Conservation (phyloP, 192 early-diverging fungal species). For the Linnemannia elongata region DNA sequence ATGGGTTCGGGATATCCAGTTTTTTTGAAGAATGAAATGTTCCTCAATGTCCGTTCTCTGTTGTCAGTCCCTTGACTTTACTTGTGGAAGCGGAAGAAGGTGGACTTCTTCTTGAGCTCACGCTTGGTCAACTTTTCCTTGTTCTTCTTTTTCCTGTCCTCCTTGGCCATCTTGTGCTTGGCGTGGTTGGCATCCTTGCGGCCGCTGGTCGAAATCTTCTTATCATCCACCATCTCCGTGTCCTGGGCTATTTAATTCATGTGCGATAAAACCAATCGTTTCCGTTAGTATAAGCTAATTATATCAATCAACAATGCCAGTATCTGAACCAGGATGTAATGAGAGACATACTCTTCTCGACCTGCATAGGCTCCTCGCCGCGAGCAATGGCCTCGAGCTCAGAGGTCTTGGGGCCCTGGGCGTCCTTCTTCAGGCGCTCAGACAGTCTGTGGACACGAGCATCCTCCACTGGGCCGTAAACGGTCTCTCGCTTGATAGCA, state of each 20-base stretch:
- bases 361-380: slow-evolving; percentile 54
- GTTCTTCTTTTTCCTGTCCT: slow-evolving; percentile 58
- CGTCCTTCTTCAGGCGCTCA: slow-evolving; percentile 56
- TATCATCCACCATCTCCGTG: slow-evolving; percentile 46
- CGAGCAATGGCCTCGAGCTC: slow-evolving; percentile 53
- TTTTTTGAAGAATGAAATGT: not conserved
- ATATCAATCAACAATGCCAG: too few relatives aligned
- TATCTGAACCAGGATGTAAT: not conserved
- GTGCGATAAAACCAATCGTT: not conserved
- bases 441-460: slow-evolving; percentile 62
- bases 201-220: slow-evolving; percentile 67
- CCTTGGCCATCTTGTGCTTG: slow-evolving; percentile 58
- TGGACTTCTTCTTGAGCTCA: slow-evolving; percentile 56
- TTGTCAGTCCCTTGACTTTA: slow-evolving; percentile 10
- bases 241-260: slow-evolving; percentile 14
- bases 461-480: slow-evolving; percentile 70
- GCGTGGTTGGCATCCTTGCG: slow-evolving; percentile 54
- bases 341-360: slow-evolving; percentile 44
- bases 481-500: slow-evolving; percentile 69
- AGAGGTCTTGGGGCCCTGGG: slow-evolving; percentile 52
- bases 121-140: slow-evolving; percentile 46
- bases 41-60: too few relatives aligned
- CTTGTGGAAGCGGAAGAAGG: slow-evolving; percentile 60
- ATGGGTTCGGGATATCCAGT: not conserved
- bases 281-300: not conserved